Evolutionary conservation across 75 land plant genomes (phyloP).

Genomic region (Sequoia sempervirens): DNA sequence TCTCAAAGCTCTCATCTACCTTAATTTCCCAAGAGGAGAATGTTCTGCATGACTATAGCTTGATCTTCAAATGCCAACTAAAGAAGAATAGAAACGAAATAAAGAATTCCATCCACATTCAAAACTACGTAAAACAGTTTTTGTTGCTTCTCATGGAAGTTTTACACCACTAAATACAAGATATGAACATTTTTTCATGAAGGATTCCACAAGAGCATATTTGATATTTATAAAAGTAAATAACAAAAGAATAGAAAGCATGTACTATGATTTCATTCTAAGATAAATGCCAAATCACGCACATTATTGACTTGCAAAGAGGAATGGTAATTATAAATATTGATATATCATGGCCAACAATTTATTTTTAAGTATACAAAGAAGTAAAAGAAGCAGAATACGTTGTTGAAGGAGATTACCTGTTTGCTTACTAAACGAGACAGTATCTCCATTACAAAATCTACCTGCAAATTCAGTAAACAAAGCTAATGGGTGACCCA

Average conservation of each 20-base stretch:
- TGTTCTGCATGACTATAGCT: not conserved
- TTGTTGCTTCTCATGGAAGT: not conserved
- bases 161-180: not conserved
- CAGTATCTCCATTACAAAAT: slow-evolving; percentile 94
- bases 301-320: not conserved
- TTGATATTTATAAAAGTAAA: not conserved
- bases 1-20: too few species aligned
- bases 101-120: not conserved
- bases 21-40: too few species aligned
- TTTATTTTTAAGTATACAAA: not conserved
- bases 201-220: not conserved
- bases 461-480: slow-evolving; percentile 53
- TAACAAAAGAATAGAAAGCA: not conserved
- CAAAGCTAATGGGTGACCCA: not conserved
- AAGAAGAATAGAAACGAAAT: not conserved
- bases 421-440: slow-evolving; percentile 86
- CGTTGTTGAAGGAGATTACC: slow-evolving; percentile 29
- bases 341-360: not conserved
- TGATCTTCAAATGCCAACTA: not conserved
- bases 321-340: not conserved
- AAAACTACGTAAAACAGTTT: not conserved
- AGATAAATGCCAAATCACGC: not conserved
- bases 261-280: not conserved
- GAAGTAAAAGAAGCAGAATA: not conserved
- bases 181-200: not conserved